Base-by-base conservation (phyloP, 352 stramenopile genomes). In the Lagenidium giganteum region DNA sequence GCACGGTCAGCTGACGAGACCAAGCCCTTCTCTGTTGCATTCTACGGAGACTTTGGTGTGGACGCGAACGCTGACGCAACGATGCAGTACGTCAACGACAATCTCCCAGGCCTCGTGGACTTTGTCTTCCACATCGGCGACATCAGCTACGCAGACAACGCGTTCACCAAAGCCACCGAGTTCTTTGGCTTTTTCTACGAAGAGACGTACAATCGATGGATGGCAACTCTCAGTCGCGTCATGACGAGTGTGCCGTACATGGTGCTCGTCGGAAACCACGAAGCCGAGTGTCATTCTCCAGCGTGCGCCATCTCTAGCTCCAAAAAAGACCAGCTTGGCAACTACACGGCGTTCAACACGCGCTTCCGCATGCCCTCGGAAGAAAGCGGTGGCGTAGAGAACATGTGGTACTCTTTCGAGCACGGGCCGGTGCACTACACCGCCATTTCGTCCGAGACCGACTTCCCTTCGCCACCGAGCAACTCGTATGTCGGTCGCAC, bases 321-420 rank as follows among this genome's bases (percentile, higher is more conserved):
- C 28, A 73, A 77, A 46, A 64, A 58, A 42, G 39, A 76, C 16
- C 49, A 59, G 8, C 47, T 95, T 8, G 54, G 69, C 20, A 92
- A 90, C 29, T 95, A 91, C 61, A 68, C 65, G 16, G 82, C 83
- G 2, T 95, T 74, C 56, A 93, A 95, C 45, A 40, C 62, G 7
- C 73, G 77, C 16, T 94, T 89, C 54, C 67, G 70, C 32, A 94
- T 94, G 82, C 82, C 82, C 5, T 83, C 64, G 8, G 36, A 35
- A 1, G 79, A 93, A 46, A 78, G 63, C 25, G 47, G 55, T 1
- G 68, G 68, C 0, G 35, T 56, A 22, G 34, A 68, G 30, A 88
- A 87, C 53, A 95, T 93, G 75, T 93, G 76, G 75, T 78, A 95
- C 43, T 90, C 77, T 14, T 96, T 91, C 44, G 64, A 93, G 45